Conservation (phyloP, 164 flowering plant genomes). For the Aristolochia californica region DNA sequence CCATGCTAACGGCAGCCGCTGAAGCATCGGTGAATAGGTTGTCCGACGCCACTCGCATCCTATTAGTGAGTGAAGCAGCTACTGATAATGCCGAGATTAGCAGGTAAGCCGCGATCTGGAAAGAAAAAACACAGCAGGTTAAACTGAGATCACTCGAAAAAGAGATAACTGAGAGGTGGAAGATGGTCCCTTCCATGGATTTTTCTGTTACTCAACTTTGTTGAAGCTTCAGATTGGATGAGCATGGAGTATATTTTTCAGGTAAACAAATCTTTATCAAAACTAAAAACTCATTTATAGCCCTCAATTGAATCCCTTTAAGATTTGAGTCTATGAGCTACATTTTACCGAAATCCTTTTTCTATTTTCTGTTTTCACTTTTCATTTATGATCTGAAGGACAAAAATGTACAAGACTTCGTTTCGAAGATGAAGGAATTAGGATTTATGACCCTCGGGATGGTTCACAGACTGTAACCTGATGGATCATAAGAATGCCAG, state of each 20-base stretch:
- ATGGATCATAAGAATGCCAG: too few relatives aligned
- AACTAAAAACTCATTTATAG: neutral
- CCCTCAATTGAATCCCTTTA: too few relatives aligned
- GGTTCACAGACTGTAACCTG: too few relatives aligned
- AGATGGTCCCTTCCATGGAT: neutral
- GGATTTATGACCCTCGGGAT: too few relatives aligned
- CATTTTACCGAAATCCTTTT: too few relatives aligned
- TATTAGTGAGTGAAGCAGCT: conserved; percentile 12
- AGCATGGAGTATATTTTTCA: neutral
- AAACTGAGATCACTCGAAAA: neutral
- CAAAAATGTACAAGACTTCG: too few relatives aligned
- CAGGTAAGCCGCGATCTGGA: conserved; percentile 18
- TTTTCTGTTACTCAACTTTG: neutral
- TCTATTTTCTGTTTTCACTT: too few relatives aligned
- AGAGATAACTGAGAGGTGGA: neutral
- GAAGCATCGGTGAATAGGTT: conserved; percentile 17
- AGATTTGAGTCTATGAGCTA: too few relatives aligned
- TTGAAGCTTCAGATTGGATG: neutral
- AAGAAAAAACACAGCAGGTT: neutral
- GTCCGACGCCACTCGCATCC: conserved; percentile 12
- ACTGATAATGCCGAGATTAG: conserved; percentile 25
- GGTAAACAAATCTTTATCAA: neutral
- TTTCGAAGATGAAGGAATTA: too few relatives aligned
- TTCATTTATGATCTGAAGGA: too few relatives aligned
- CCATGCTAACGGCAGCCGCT: conserved; percentile 24